phyloP scores from a whole-genome alignment of 2,329 filamentous ascomycete species.

The Fusarium longipes region DNA sequence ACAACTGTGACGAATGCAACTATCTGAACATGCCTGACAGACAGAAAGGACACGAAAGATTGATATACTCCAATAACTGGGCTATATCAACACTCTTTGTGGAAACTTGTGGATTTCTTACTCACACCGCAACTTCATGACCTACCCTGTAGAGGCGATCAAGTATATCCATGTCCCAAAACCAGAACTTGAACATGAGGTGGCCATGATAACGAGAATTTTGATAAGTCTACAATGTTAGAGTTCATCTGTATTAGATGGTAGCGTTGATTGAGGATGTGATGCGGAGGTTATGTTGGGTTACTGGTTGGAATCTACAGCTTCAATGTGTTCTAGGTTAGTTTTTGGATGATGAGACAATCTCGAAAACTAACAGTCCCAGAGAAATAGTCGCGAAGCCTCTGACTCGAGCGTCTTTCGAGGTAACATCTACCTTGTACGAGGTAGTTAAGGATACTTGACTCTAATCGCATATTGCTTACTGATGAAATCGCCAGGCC shows the following conservation, averaged over 20 bases:
- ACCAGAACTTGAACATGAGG: background rate
- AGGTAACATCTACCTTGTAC: too few relatives aligned
- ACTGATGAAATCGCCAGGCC: too few relatives aligned
- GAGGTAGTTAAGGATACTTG: too few relatives aligned
- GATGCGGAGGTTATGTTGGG: background rate
- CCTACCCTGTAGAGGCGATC: background rate
- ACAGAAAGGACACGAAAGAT: background rate
- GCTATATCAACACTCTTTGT: background rate
- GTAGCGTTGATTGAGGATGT: background rate
- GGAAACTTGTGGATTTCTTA: background rate
- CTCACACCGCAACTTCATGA: slow-evolving; percentile 7
- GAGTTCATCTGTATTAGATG: background rate
- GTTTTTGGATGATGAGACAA: too few relatives aligned
- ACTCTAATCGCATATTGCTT: background rate
- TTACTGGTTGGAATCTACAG: too few relatives aligned
- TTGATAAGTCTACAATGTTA: too few relatives aligned
- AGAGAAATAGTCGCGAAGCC: too few relatives aligned
- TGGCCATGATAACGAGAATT: background rate
- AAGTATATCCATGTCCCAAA: background rate
- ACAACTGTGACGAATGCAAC: background rate
- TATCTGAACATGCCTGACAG: background rate
- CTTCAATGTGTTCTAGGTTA: too few relatives aligned
- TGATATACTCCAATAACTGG: background rate
- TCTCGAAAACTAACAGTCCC: background rate
- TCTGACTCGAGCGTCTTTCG: too few relatives aligned